Conservation (phyloP, 2,329 filamentous ascomycete species). For the Penicillium sp. region DNA sequence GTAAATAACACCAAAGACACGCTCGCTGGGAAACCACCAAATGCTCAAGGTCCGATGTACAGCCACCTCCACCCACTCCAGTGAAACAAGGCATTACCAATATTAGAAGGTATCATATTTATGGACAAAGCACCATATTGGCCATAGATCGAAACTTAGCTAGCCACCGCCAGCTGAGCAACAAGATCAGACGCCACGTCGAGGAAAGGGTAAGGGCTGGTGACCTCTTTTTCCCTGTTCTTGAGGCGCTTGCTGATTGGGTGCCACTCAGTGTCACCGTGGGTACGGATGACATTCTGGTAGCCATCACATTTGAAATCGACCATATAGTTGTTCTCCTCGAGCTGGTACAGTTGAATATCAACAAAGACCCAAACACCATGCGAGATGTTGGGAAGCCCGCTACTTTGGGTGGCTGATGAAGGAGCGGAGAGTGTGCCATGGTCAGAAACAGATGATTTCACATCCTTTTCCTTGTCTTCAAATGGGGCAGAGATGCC, state of each 20-base stretch:
- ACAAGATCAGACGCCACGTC: slow-evolving; percentile 90
- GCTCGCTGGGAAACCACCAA: slow-evolving; percentile 15
- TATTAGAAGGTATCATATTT: slow-evolving; percentile 6
- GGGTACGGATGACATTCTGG: slow-evolving; percentile 67
- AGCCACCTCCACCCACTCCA: slow-evolving; percentile 6
- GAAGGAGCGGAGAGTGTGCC: slow-evolving; percentile 32
- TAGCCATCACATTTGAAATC: slow-evolving; percentile 99
- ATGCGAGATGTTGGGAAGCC: slow-evolving; percentile 48
- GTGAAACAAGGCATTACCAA: slow-evolving; percentile 4
- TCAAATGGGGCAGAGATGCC: slow-evolving; percentile 31
- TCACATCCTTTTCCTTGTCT: slow-evolving; percentile 23
- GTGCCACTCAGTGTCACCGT: slow-evolving; percentile 42
- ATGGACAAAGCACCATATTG: slow-evolving; percentile 8
- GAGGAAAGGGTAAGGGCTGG: slow-evolving; percentile 90
- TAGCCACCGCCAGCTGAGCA: slow-evolving; percentile 82
- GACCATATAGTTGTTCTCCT: slow-evolving; percentile 85
- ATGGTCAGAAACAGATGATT: slow-evolving; percentile 30
- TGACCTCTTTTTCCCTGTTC: slow-evolving; percentile 88
- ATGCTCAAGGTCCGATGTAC: slow-evolving; percentile 17
- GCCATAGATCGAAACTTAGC: slow-evolving; percentile 37
- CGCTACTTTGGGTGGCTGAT: slow-evolving; percentile 30
- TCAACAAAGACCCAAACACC: slow-evolving; percentile 91
- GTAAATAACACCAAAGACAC: slow-evolving; percentile 9
- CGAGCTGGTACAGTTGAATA: slow-evolving; percentile 93
- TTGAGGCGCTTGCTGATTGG: slow-evolving; percentile 46